Evolutionary conservation across 1,284 basidiomycete genomes (phyloP), one percentile per base, ranked within the genome.

Genomic region (Boletus mariae): DNA sequence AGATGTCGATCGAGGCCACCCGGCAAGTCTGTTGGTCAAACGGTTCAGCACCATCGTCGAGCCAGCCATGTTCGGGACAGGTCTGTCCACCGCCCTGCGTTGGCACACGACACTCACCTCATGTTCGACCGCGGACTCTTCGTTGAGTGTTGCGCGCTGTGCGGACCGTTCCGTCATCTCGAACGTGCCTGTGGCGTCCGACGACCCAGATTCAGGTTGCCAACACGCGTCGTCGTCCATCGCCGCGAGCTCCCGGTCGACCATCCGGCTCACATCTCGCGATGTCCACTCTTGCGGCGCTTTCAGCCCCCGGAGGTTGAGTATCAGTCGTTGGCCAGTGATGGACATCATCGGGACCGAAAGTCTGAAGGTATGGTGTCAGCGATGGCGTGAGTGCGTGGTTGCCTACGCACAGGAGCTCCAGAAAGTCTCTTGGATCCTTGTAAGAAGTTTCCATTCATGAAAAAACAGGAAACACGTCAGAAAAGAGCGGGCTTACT

Each of bases 251-350:
- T 59, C 42, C 8, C 43, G 45, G 11, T 59, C 51, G 7, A 59
- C 51, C 17, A 55, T 46, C 15, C 47, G 49, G 23, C 57, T 55
- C 28, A 55, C 40, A 26, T 55, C 48, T 6, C 50, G 47, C 13
- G 42, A 20, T 17, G 52, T 51, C 48, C 44, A 55, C 7, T 42
- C 31, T 17, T 34, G 47, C 15, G 37, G 45, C 12, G 32, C 20
- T n/a, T 29, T 38, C 12, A 58, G 15, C 1, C 46, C 52, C 1
- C 56, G 52, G 4, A 58, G 55, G 35, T 57, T 57, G 38, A 58
- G 51, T 12, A 54, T 49, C 11, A 58, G 46, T 3, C 56, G 55
- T 11, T 58, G 57, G 13, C 55, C 57, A 4, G 43, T 29, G n/a
- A 58, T 35, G 8, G 56, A 52, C 40, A 57, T 45, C 3, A 57